Evolutionary conservation across 2,329 filamentous ascomycete species (phyloP), one percentile per base, ranked within the genome.

Genomic region (Colletotrichum sp.): DNA sequence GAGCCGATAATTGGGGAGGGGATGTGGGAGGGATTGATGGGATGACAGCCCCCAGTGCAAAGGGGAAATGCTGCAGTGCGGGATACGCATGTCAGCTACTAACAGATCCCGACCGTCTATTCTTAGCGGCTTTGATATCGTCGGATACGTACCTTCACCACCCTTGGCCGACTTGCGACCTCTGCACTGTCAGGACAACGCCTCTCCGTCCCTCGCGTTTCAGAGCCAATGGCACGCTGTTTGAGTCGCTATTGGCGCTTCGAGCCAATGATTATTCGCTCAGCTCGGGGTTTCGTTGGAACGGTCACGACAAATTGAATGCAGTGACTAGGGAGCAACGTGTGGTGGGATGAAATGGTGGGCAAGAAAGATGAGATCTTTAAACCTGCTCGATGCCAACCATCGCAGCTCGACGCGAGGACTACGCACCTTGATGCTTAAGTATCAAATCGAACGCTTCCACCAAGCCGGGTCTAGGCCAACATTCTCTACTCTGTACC

Each of bases 141-240:
- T 43, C 18, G 30, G 59, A 32, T 69, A 69, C 70, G 64, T 76
- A 69, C 74, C 65, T 30, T 16, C 24, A 28, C 36, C 59, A 72
- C 64, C 39, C 63, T 73, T 68, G 72, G 32, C 73, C 64, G 52
- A 52, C 55, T 60, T 63, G 64, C 70, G 48, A 64, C 55, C 64
- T 64, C 57, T 69, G 43, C 32, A 68, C 57, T 69, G 69, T 72
- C 59, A 61, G 60, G 72, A 66, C 68, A 67, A 61, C 70, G 57
- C 70, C 59, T 72, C 26, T 52, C 70, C 24, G 34, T 18, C 60
- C 21, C 18, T 68, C 34, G 28, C 52, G 67, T 76, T 76, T 71
- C 71, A 75, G 72, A 68, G 26, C 65, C 65, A 66, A 66, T 68
- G 70, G 32, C 30, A 75, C 43, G 69, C 57, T 64, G 63, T 26